phyloP scores from a whole-genome alignment of 2,329 filamentous ascomycete genomes.

The Coleophoma cylindrospora region DNA sequence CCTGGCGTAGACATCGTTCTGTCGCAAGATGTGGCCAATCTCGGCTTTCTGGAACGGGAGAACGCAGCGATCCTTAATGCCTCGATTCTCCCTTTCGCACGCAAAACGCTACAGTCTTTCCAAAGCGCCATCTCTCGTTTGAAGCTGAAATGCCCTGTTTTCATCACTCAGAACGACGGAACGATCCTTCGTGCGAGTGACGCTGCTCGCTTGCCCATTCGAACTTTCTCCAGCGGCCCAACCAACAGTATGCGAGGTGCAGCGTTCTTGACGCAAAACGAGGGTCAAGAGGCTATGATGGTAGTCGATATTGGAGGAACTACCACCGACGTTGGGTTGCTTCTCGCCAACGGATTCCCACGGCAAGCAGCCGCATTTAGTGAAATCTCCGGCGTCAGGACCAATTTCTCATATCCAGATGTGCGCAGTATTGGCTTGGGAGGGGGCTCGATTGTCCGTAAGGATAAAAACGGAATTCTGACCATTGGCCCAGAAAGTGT shows the following conservation, averaged over 20 bases:
- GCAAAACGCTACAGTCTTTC: constrained; percentile 48
- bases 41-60: constrained; percentile 47
- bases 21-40: constrained; percentile 46
- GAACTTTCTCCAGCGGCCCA: constrained; percentile 54
- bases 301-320: constrained; percentile 56
- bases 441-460: constrained; percentile 39
- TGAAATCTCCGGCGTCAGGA: constrained; percentile 49
- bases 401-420: constrained; percentile 50
- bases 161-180: constrained; percentile 58
- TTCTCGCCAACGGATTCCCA: constrained; percentile 52
- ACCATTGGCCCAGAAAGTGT: constrained; percentile 49
- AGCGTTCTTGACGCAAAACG: constrained; percentile 45
- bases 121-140: constrained; percentile 40
- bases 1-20: constrained; percentile 33
- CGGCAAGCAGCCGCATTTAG: constrained; percentile 51
- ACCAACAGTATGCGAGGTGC: constrained; percentile 59
- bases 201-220: constrained; percentile 49
- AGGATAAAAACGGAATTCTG: constrained; percentile 39
- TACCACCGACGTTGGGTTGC: constrained; percentile 50
- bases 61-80: constrained; percentile 60
- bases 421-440: constrained; percentile 49
- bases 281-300: constrained; percentile 29
- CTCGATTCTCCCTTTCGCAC: constrained; percentile 50
- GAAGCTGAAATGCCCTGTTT: constrained; percentile 48
- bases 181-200: constrained; percentile 46